A percentile compares a stretch with the other conserved stretches of the same genome.
Evolutionary conservation across 1,139 yeast species (phyloP).

Genomic region (Hyphopichia buzzinii): DNA sequence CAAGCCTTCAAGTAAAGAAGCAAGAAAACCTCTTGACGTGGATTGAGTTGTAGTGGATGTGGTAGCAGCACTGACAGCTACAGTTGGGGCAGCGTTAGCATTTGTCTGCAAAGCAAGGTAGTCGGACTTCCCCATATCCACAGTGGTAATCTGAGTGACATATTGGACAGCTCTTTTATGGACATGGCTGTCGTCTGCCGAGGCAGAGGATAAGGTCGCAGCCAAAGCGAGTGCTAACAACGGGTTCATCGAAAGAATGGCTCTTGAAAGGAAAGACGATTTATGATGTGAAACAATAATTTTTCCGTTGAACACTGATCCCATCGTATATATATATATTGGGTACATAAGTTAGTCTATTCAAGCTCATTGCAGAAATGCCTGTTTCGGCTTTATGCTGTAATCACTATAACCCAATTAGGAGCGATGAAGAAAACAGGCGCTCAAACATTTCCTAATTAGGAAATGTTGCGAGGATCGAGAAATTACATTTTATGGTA

Average conservation of each 20-base stretch:
- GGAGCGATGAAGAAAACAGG: neutral
- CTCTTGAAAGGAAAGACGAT: neutral
- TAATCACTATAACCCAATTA: neutral
- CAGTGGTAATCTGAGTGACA: conserved; percentile 17
- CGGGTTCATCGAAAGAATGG: neutral
- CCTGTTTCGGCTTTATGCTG: too few relatives aligned
- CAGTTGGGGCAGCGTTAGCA: conserved; percentile 20
- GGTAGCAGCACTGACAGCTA: conserved; percentile 9
- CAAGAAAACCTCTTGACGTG: conserved; percentile 1
- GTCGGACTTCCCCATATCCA: conserved; percentile 10
- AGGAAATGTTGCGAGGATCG: neutral
- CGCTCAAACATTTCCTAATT: neutral
- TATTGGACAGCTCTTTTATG: conserved; percentile 13
- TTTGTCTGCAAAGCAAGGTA: conserved; percentile 5
- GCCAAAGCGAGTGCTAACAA: neutral
- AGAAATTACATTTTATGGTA: neutral
- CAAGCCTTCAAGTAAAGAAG: conserved; percentile 2
- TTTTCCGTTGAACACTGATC: too few relatives aligned
- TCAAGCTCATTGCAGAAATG: too few relatives aligned
- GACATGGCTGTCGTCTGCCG: conserved; percentile 2
- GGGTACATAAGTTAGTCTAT: too few relatives aligned
- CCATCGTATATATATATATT: neutral
- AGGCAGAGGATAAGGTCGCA: conserved; percentile 13
- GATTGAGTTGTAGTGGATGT: conserved; percentile 7
- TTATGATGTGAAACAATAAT: too few relatives aligned